phyloP scores from a whole-genome alignment of 1,139 yeast species.

The Wickerhamomyces sp. region DNA sequence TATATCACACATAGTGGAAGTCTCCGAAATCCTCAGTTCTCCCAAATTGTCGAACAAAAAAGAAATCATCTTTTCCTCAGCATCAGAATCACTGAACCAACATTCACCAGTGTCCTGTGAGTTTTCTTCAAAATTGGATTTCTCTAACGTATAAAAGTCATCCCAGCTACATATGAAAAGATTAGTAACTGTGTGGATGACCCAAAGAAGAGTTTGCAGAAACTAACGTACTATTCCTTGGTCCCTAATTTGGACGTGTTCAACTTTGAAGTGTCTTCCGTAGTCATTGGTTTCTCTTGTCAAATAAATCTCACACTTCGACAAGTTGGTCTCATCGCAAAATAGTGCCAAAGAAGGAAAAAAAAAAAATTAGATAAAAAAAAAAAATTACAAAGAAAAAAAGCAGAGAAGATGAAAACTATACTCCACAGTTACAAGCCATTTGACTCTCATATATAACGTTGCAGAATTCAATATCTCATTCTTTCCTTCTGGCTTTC shows the following conservation, averaged over 20 bases:
- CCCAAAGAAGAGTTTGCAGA: too few relatives aligned
- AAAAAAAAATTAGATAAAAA: too few relatives aligned
- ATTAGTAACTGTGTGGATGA: too few relatives aligned
- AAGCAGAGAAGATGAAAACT: too few relatives aligned
- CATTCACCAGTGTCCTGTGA: conserved; percentile 88
- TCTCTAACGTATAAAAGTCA: conserved; percentile 70
- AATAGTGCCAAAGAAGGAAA: too few relatives aligned
- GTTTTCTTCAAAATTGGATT: conserved; percentile 62
- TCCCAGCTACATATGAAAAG: conserved; percentile 91
- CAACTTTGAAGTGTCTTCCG: conserved; percentile 48
- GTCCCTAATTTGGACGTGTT: conserved; percentile 77
- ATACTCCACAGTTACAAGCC: too few relatives aligned
- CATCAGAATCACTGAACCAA: conserved; percentile 94
- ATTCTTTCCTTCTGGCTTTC: conserved; percentile 12
- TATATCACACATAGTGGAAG: conserved; percentile 56
- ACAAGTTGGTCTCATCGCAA: too few relatives aligned
- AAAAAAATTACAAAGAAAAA: too few relatives aligned
- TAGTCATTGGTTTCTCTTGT: conserved; percentile 20
- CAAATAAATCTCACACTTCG: too few relatives aligned
- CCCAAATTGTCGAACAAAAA: conserved; percentile 46
- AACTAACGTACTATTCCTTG: conserved; percentile 54
- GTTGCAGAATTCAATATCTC: conserved; percentile 13
- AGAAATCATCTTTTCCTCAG: conserved; percentile 75
- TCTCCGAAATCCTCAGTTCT: conserved; percentile 23
- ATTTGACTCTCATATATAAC: too few relatives aligned